These are phyloP conservation scores for Yamadazyma philogaea DNA, from an alignment of 805 yeast species.

Conservation along the genomic window DNA sequence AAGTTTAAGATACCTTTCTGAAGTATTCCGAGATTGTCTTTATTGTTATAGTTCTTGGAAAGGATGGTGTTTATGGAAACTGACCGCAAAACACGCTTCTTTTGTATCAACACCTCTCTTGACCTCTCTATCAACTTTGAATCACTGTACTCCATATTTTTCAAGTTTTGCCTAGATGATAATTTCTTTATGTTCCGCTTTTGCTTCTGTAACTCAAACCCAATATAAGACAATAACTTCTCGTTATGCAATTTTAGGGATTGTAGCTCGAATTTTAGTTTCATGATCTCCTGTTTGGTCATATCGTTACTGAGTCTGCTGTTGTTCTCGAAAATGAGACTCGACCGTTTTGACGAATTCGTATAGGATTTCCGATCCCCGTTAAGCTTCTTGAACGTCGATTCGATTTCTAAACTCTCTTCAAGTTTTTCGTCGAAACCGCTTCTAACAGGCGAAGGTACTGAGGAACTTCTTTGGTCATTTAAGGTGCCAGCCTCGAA, in stretches of 20 bases:
- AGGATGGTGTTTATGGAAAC: conserved; percentile 32
- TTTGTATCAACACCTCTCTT: conserved; percentile 41
- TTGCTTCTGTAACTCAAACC: conserved; percentile 52
- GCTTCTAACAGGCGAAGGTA: conserved; percentile 6
- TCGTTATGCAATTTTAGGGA: conserved; percentile 55
- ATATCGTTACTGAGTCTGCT: conserved; percentile 8
- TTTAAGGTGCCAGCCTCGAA: conserved; percentile 25
- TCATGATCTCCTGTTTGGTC: conserved; percentile 39
- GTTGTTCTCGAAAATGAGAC: conserved; percentile 8
- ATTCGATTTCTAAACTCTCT: conserved; percentile 7
- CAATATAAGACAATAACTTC: conserved; percentile 54
- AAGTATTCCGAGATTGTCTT: conserved; percentile 12
- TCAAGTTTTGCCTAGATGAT: conserved; percentile 34
- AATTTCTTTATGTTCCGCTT: conserved; percentile 40
- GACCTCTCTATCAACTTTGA: conserved; percentile 50
- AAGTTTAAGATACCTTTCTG: conserved; percentile 16
- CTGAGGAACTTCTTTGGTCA: conserved; percentile 25
- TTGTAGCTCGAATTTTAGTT: conserved; percentile 51
- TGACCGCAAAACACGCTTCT: conserved; percentile 40
- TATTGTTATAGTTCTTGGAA: conserved; percentile 17
- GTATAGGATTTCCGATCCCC: conserved; percentile 8
- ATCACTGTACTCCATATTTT: conserved; percentile 47
- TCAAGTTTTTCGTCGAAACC: conserved; percentile 7
- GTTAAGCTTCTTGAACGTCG: conserved; percentile 11
- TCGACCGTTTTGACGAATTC: conserved; percentile 9